Conservation (phyloP, 768 basidiomycete species). For the Tricholoma sp. region DNA sequence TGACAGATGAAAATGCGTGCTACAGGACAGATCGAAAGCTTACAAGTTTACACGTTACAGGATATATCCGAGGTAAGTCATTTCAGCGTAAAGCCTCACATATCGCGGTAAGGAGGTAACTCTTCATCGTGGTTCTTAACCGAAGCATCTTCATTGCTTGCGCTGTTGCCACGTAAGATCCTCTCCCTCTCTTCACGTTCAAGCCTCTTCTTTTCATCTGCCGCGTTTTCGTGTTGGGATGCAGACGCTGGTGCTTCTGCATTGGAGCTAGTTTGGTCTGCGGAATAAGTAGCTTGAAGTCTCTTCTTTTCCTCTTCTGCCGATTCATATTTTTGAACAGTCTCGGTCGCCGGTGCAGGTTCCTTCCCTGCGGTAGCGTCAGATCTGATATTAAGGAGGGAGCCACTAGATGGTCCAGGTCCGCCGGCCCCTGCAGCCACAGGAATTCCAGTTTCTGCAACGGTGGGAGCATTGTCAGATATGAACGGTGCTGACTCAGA, state of each 20-base stretch:
- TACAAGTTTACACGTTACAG: not conserved
- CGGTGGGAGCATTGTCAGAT: slow-evolving; percentile 43
- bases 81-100: slow-evolving; percentile 9
- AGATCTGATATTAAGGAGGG: slow-evolving; percentile 46
- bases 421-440: slow-evolving; percentile 53
- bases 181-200: slow-evolving; percentile 67
- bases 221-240: slow-evolving; percentile 41
- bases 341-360: slow-evolving; percentile 20
- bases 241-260: slow-evolving; percentile 9
- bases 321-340: slow-evolving; percentile 26
- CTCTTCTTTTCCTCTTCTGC: slow-evolving; percentile 66
- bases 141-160: slow-evolving; percentile 7
- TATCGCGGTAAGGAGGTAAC: slow-evolving; percentile 45
- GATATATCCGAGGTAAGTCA: not conserved
- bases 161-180: slow-evolving; percentile 24
- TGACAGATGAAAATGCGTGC: not conserved
- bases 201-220: slow-evolving; percentile 58
- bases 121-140: slow-evolving; percentile 37
- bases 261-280: slow-evolving; percentile 7
- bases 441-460: slow-evolving; percentile 76
- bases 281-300: slow-evolving; percentile 36
- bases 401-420: slow-evolving; percentile 64
- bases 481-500: slow-evolving; percentile 27
- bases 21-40: too few species aligned
- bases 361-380: slow-evolving; percentile 15